Conservation (phyloP, 192 early-diverging fungal genomes). For the Linnemannia hyalina region DNA sequence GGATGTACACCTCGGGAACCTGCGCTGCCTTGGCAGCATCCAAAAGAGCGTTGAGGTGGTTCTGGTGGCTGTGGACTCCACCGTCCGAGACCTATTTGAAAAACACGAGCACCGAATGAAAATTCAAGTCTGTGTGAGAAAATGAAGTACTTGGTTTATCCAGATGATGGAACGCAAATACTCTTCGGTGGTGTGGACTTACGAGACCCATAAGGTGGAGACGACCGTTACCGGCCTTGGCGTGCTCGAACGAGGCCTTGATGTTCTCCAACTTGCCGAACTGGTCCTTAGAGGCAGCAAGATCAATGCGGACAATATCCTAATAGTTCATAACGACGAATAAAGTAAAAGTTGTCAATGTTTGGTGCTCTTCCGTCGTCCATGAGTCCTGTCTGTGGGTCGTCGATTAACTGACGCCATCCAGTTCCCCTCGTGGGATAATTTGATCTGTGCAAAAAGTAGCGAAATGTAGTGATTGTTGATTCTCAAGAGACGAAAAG, state of each 20-base stretch:
- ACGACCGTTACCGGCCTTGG: conserved; percentile 86
- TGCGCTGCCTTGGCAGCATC: conserved; percentile 87
- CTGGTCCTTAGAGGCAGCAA: conserved; percentile 87
- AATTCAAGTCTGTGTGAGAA: not conserved
- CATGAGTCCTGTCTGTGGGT: not conserved
- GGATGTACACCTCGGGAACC: conserved; percentile 89
- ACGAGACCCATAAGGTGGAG: conserved; percentile 88
- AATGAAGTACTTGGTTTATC: not conserved
- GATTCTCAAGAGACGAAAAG: too few species aligned
- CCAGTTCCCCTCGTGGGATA: not conserved
- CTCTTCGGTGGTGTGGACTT: not conserved
- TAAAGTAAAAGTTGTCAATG: not conserved
- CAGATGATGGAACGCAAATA: conserved; percentile 1
- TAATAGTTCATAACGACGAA: conserved; percentile 22
- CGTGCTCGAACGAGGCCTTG: conserved; percentile 85
- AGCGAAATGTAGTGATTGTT: too few species aligned
- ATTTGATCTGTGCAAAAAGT: not conserved
- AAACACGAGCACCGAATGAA: not conserved
- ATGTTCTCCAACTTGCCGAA: conserved; percentile 82
- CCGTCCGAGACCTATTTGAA: conserved; percentile 85
- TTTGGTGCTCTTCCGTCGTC: not conserved
- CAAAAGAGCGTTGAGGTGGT: conserved; percentile 89
- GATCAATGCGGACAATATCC: conserved; percentile 99
- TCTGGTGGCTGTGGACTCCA: conserved; percentile 97
- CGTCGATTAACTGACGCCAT: not conserved